These are phyloP conservation scores for Suillus discolor DNA, from an alignment of 768 basidiomycete genomes.

Conservation along the genomic window DNA sequence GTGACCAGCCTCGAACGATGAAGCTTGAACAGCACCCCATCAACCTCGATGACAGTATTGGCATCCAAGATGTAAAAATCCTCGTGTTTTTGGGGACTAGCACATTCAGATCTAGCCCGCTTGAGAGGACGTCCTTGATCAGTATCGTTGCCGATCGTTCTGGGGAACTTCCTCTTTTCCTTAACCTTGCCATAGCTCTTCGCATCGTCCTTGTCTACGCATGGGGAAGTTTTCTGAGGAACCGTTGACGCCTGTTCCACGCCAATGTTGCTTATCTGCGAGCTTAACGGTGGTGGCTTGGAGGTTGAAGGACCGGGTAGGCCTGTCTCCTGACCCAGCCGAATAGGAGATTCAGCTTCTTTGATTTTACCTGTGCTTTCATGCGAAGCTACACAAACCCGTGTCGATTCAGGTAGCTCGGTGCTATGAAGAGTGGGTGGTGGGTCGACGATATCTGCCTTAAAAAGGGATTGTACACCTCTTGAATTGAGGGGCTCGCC, in stretches of 20 bases:
- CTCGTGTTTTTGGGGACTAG: conserved; percentile 9
- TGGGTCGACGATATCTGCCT: too few species aligned
- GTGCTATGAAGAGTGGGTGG: too few species aligned
- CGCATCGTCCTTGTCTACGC: not conserved
- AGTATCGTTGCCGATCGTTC: not conserved
- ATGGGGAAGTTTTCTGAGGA: not conserved
- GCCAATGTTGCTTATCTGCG: not conserved
- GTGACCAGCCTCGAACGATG: conserved; percentile 35
- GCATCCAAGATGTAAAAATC: conserved; percentile 40
- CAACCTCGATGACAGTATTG: conserved; percentile 35
- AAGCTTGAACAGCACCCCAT: conserved; percentile 36
- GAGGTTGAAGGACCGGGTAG: not conserved
- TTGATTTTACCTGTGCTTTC: not conserved
- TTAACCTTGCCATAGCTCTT: not conserved
- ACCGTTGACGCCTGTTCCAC: not conserved
- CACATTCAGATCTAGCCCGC: not conserved
- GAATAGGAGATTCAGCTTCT: not conserved
- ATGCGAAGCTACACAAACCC: too few species aligned
- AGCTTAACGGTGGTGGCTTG: not conserved
- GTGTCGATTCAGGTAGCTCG: too few species aligned
- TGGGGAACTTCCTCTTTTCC: not conserved
- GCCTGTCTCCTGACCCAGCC: not conserved
- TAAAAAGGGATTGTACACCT: too few species aligned
- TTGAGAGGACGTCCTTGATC: not conserved
- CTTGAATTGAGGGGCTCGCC: too few species aligned